Percentiles rank a stretch among this genome's conserved stretches.
Conservation (phyloP, 805 yeast genomes). For the Ogataea corticis region DNA sequence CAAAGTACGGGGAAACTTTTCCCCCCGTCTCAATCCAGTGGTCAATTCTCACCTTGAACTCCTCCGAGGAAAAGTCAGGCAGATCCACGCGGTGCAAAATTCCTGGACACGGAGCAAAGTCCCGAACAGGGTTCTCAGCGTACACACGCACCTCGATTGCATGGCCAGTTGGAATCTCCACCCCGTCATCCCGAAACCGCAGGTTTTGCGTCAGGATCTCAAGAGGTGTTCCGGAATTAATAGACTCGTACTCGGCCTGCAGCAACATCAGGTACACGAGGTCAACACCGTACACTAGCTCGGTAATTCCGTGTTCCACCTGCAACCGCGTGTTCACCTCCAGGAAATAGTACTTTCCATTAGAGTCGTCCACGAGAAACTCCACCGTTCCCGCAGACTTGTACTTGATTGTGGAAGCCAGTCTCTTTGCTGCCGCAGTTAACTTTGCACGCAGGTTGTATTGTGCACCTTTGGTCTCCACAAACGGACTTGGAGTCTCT, state of each 20-base stretch:
- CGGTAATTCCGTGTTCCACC: slow-evolving; percentile 98
- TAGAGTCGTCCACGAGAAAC: slow-evolving; percentile 79
- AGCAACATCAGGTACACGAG: slow-evolving; percentile 95
- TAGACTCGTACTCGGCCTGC: slow-evolving; percentile 87
- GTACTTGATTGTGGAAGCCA: slow-evolving; percentile 81
- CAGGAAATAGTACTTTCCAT: slow-evolving; percentile 89
- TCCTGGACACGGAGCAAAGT: slow-evolving; percentile 95
- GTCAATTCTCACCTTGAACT: slow-evolving; percentile 82
- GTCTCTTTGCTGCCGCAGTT: slow-evolving; percentile 79
- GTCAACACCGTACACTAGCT: slow-evolving; percentile 90
- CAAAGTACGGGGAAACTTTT: slow-evolving; percentile 85
- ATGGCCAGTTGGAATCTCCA: slow-evolving; percentile 63
- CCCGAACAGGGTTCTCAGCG: slow-evolving; percentile 95
- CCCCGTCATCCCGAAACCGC: slow-evolving; percentile 6
- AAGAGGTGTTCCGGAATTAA: slow-evolving; percentile 63
- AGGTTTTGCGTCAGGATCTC: slow-evolving; percentile 21
- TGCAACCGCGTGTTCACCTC: slow-evolving; percentile 97
- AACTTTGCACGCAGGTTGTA: slow-evolving; percentile 47
- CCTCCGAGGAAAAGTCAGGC: slow-evolving; percentile 44
- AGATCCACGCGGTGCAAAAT: slow-evolving; percentile 79
- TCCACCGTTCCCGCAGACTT: slow-evolving; percentile 98
- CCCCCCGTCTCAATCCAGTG: slow-evolving; percentile 93
- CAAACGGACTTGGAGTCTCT: slow-evolving; percentile 96
- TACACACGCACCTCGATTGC: slow-evolving; percentile 95
- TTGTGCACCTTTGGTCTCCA: slow-evolving; percentile 67